Percentiles rank a stretch among this genome's conserved stretches.
These are phyloP conservation scores for Aspergillus mulundensis DNA, from an alignment of 495 filamentous ascomycete genomes.

Conservation along the genomic window DNA sequence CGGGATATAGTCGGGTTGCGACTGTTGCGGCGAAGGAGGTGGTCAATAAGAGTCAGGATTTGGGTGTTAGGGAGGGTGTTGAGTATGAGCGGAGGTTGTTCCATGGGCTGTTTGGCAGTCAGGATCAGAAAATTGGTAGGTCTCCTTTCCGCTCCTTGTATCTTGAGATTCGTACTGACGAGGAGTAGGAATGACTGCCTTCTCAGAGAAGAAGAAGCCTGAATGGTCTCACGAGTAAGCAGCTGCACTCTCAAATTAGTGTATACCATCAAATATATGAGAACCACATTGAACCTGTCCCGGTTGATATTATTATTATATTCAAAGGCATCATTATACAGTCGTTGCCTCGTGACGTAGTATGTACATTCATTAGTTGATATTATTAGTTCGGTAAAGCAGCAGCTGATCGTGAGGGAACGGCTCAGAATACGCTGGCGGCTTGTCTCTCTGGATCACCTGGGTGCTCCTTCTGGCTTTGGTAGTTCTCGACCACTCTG, in stretches of 20 bases:
- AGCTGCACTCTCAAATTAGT: background rate
- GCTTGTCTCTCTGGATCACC: conserved; percentile 23
- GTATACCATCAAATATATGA: conserved; percentile 21
- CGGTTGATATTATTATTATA: background rate
- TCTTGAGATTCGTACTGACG: conserved; percentile 13
- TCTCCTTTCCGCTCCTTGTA: background rate
- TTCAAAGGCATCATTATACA: conserved; percentile 6
- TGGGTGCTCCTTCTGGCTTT: conserved; percentile 26
- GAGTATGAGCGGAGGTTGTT: conserved; percentile 93
- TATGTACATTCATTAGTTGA: conserved; percentile 11
- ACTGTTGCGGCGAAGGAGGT: conserved; percentile 95
- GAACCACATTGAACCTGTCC: background rate
- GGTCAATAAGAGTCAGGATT: conserved; percentile 93
- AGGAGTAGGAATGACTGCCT: conserved; percentile 75
- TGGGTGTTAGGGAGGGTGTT: conserved; percentile 79
- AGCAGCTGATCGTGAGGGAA: background rate
- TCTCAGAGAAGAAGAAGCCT: conserved; percentile 89
- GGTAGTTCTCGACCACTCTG: conserved; percentile 46
- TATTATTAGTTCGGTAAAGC: background rate
- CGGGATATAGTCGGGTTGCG: conserved; percentile 71
- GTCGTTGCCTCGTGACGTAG: conserved; percentile 11
- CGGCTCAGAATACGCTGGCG: background rate
- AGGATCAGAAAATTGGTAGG: conserved; percentile 92
- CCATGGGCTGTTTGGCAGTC: conserved; percentile 84
- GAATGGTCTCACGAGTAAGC: conserved; percentile 80